Evolutionary conservation across 805 yeast species (phyloP).

Genomic region (Wickerhamomyces queroliae): DNA sequence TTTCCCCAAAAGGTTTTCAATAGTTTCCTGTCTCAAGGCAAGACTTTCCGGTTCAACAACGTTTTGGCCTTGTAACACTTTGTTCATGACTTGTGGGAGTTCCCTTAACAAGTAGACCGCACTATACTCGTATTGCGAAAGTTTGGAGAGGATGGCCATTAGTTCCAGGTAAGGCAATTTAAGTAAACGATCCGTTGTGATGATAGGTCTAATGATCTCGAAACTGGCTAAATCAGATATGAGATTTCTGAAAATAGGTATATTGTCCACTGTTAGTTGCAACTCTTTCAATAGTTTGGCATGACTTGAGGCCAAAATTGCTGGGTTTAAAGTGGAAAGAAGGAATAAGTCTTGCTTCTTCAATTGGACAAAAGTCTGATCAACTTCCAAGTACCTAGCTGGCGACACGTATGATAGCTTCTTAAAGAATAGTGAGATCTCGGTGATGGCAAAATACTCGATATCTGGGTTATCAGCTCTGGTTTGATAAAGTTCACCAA

Average conservation of each 20-base stretch:
- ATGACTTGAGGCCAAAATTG: slow-evolving; percentile 10
- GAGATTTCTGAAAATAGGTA: slow-evolving; percentile 12
- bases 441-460: slow-evolving; percentile 10
- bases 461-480: slow-evolving; percentile 9
- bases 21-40: slow-evolving; percentile 12
- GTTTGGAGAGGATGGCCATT: slow-evolving; percentile 8
- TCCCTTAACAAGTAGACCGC: slow-evolving; percentile 9
- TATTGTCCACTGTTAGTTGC: slow-evolving; percentile 5
- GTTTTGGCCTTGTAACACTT: slow-evolving; percentile 11
- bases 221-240: slow-evolving; percentile 6
- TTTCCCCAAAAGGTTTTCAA: slow-evolving; percentile 11
- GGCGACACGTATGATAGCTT: slow-evolving; percentile 12
- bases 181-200: slow-evolving; percentile 6
- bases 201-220: slow-evolving; percentile 2
- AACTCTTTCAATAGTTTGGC: slow-evolving; percentile 6
- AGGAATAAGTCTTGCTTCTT: slow-evolving; percentile 4
- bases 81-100: slow-evolving; percentile 20
- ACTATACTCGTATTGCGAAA: slow-evolving; percentile 9
- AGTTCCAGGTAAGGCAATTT: slow-evolving; percentile 18
- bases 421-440: slow-evolving; percentile 11
- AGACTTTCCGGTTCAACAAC: slow-evolving; percentile 16
- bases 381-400: slow-evolving; percentile 4
- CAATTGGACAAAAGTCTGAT: slow-evolving; percentile 8
- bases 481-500: slow-evolving; percentile 9
- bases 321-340: slow-evolving; percentile 13